Conservation (phyloP, 2,329 filamentous ascomycete genomes). For the Phaeosphaeriaceae sp. region DNA sequence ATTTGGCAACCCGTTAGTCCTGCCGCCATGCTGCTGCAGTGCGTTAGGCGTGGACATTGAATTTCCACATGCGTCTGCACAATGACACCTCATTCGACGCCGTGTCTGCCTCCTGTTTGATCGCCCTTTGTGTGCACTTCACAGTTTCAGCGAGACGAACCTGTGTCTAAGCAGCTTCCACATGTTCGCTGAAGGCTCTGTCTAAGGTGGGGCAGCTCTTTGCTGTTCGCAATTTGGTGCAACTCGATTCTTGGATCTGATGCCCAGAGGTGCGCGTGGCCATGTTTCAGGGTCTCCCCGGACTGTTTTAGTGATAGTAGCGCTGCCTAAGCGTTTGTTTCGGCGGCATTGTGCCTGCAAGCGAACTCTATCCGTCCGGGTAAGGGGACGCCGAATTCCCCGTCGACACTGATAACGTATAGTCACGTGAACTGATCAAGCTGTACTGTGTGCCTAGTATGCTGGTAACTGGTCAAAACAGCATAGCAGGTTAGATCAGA, state of each 20-base stretch:
- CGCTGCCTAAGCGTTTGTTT: slow-evolving; percentile 12
- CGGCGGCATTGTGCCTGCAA: not conserved
- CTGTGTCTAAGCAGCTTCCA: not conserved
- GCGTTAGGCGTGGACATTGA: slow-evolving; percentile 5
- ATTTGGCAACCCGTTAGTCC: slow-evolving; percentile 3
- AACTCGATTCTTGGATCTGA: not conserved
- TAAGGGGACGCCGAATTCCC: not conserved
- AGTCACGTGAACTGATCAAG: not conserved
- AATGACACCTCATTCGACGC: not conserved
- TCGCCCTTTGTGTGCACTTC: slow-evolving; percentile 7
- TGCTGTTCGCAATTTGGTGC: not conserved
- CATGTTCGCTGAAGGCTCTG: not conserved
- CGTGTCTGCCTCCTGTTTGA: slow-evolving; percentile 22
- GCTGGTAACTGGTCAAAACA: too few species aligned
- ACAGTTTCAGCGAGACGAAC: slow-evolving; percentile 1
- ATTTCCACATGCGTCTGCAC: slow-evolving; percentile 8
- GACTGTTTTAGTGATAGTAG: slow-evolving; percentile 8
- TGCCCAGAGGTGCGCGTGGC: slow-evolving; percentile 4
- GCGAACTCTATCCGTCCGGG: slow-evolving; percentile 1
- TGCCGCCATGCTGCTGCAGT: slow-evolving; percentile 2
- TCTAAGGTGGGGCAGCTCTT: not conserved
- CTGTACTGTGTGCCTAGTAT: too few species aligned
- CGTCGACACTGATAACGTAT: not conserved
- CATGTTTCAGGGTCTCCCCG: slow-evolving; percentile 16
- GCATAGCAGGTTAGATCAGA: too few species aligned